Evolutionary conservation across 129 eudicot genomes (phyloP), one percentile per base, ranked within the genome.

Genomic region (Artemisia annua): DNA sequence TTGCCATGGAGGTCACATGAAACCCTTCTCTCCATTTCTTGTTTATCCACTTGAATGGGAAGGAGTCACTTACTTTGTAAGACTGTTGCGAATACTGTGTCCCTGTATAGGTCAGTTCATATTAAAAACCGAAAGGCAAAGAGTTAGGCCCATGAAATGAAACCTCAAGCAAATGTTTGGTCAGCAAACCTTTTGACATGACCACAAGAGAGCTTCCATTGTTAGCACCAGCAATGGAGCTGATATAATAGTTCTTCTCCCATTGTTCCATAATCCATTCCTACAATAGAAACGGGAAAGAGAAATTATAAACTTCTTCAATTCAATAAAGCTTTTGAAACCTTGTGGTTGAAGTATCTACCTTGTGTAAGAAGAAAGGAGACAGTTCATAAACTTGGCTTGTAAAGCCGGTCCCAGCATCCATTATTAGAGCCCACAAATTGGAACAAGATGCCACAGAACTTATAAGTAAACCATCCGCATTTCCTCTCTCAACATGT

Each of bases 231-330:
- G 97, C 97, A 74, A 90, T 85, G 59, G 85, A 75, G 52, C 91
- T 90, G 58, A 90, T 90, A 77, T 90, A 90, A 68, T 69, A 87
- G 80, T 87, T 90, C 79, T 87, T 90, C 80, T 90, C 97, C 97
- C 97, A 90, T 48, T 90, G 97, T 78, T 90, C 97, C 97, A 90
- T 85, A 51, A 90, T 90, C 97, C 97, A 90, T 62, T 90, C 97
- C 97, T 90, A 69, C 18, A 79, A 58, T 62, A 66, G 15, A 48
- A 52, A 69, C 32, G 20, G 4, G 4, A 67, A 30, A 14, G 56
- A 19, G 4, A 39, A 48, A 26, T 10, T 53, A 72, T n/a, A 22
- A 10, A 71, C 44, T 39, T 32, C 22, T 20, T 20, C 22, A 5
- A 39, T 20, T 20, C 22, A 5, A 39, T 1, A 39, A 6, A 39